Percentiles rank a stretch among this genome's conserved stretches.
phyloP scores from a whole-genome alignment of 2,329 filamentous ascomycete genomes.

The Lecanosticta acicola region DNA sequence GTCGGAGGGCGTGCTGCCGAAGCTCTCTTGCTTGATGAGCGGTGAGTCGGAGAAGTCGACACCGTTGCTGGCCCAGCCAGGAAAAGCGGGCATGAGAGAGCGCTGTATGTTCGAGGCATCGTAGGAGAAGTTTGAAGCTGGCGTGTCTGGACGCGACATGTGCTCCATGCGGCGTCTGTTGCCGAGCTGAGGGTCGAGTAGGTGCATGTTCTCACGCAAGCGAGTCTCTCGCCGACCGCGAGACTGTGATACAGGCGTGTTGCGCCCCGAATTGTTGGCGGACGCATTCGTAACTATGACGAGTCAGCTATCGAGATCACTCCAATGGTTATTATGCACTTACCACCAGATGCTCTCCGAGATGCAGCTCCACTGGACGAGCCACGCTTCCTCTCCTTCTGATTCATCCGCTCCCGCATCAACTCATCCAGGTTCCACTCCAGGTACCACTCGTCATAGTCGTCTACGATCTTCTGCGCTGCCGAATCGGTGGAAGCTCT shows the following conservation, averaged over 20 bases:
- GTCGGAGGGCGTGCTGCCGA: conserved; percentile 22
- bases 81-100: conserved; percentile 33
- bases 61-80: conserved; percentile 31
- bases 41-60: conserved; percentile 14
- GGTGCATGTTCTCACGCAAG: conserved; percentile 25
- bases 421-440: conserved; percentile 64
- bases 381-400: conserved; percentile 59
- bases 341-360: conserved; percentile 13
- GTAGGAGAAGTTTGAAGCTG: conserved; percentile 14
- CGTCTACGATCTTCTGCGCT: conserved; percentile 57
- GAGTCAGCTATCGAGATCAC: background rate
- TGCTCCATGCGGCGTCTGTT: conserved; percentile 23
- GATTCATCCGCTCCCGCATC: conserved; percentile 69
- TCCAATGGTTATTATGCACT: conserved; percentile 3
- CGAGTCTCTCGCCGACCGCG: conserved; percentile 9
- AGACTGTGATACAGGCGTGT: conserved; percentile 18
- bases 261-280: conserved; percentile 19
- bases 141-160: conserved; percentile 26
- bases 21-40: conserved; percentile 25
- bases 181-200: conserved; percentile 29
- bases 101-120: conserved; percentile 16
- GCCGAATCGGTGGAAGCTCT: conserved; percentile 53
- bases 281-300: background rate
- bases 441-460: conserved; percentile 75
- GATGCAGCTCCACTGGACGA: conserved; percentile 7